phyloP scores from a whole-genome alignment of 176 grass and related monocot species.

The Aegilops bicornis region DNA sequence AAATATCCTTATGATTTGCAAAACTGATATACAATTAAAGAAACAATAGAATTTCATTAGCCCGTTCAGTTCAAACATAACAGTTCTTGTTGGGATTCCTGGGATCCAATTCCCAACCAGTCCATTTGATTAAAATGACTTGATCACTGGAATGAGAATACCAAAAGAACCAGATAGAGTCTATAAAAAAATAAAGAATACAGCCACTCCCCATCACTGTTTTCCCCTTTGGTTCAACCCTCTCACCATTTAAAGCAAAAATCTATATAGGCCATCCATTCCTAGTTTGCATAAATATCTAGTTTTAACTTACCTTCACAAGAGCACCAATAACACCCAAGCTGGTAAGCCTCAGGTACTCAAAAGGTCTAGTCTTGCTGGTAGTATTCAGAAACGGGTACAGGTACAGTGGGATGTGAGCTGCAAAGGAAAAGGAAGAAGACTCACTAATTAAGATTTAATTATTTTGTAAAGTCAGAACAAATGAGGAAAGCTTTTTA shows the following conservation, averaged over 20 bases:
- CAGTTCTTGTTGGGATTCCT: neutral
- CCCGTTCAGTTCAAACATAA: neutral
- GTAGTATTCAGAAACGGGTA: constrained; percentile 90
- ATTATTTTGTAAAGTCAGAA: neutral
- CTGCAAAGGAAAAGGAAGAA: constrained; percentile 46
- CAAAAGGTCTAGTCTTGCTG: constrained; percentile 77
- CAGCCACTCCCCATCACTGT: neutral
- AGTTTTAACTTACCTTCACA: constrained; percentile 71
- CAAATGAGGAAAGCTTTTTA: neutral
- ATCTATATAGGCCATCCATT: neutral
- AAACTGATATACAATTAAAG: neutral
- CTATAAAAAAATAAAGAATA: neutral
- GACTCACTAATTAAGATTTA: constrained; percentile 4
- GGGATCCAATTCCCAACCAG: constrained; percentile 4
- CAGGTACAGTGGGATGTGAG: constrained; percentile 77
- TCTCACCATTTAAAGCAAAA: constrained; percentile 3
- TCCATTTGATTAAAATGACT: constrained; percentile 7
- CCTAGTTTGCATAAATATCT: constrained; percentile 12
- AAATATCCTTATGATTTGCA: neutral
- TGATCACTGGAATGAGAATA: neutral
- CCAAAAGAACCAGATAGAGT: neutral
- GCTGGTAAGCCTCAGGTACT: constrained; percentile 89
- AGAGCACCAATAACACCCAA: constrained; percentile 96
- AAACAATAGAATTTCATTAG: neutral
- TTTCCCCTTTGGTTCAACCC: neutral